Evolutionary conservation across 805 yeast genomes (phyloP), one percentile per base, ranked within the genome.

Genomic region (Cyberlindnera subsufficiens): DNA sequence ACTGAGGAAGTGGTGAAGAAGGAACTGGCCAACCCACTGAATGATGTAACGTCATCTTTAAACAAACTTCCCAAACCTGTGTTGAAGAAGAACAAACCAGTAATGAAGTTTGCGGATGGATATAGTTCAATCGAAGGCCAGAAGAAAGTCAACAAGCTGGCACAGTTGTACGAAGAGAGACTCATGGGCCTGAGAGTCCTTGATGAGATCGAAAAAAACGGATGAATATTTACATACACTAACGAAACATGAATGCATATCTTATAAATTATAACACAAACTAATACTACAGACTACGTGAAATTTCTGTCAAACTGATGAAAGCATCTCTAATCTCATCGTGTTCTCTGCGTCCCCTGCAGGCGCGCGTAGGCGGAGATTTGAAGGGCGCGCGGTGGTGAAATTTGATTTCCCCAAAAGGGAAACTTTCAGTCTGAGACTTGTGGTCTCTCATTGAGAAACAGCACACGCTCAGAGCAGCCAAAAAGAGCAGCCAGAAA

Each of bases 121-220:
- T 62, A 61, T 36, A 61, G 63, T 27, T 60, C 69, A 1, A 52
- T 56, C 11, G 59, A 62, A 35, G 66, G 69, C 6, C 61, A 66
- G 11, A 67, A 75, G 40, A 77, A 76, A 59, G 87, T 82, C 1
- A 75, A 79, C 11, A 80, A 75, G 53, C 63, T 82, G 45, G 83
- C 87, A 2, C 73, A 71, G 44, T 59, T 81, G 32, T 82, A 77
- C 50, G 89, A 82, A 54, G 86, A 81, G 54, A 65, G 82, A 49
- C 42, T 68, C 6, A 63, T 56, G 47, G 71, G 71, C 14, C 47
- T 66, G n/a, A 56, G 63, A 39, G 61, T 61, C 3, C 54, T 66
- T 46, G 55, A 60, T 30, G 65, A 65, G 37, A 53, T 65, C 29
- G 62, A 59, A 31, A 43, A 46, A 27, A 14, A 31, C 11, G 27